phyloP scores from a whole-genome alignment of 352 stramenopile species.

The Globisporangium mamillatum region DNA sequence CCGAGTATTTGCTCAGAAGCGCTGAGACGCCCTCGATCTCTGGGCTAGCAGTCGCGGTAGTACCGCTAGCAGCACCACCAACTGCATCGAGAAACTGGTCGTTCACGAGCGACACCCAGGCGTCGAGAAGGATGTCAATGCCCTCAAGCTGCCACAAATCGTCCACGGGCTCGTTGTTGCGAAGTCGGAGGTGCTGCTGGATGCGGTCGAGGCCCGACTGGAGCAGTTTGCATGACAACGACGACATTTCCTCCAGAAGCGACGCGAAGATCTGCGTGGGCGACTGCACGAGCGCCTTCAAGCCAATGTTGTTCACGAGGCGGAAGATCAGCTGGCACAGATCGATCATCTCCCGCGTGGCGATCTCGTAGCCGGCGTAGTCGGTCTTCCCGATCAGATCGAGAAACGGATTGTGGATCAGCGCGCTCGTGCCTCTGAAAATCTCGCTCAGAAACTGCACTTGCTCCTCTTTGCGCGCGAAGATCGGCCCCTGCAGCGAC shows the following conservation, averaged over 20 bases:
- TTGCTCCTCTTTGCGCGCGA: conserved; percentile 55
- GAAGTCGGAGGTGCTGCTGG: conserved; percentile 45
- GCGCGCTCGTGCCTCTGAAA: conserved; percentile 55
- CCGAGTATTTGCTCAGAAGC: conserved; percentile 53
- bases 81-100: conserved; percentile 46
- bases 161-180: conserved; percentile 46
- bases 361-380: conserved; percentile 61
- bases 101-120: conserved; percentile 72
- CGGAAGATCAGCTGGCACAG: conserved; percentile 80
- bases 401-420: conserved; percentile 75
- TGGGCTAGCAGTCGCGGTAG: conserved; percentile 13
- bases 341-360: conserved; percentile 80
- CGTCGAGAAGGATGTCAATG: conserved; percentile 76
- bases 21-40: conserved; percentile 37
- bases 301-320: conserved; percentile 71
- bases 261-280: conserved; percentile 44
- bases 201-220: conserved; percentile 65
- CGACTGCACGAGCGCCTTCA: conserved; percentile 46
- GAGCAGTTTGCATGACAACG: conserved; percentile 67
- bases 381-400: conserved; percentile 63
- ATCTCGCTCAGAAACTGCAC: conserved; percentile 70
- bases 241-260: conserved; percentile 69
- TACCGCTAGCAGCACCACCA: not conserved
- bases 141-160: conserved; percentile 85
- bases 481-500: conserved; percentile 71